A percentile compares a stretch with the other conserved stretches of the same genome.
phyloP scores from a whole-genome alignment of 768 basidiomycete species.

The Neoboletus magnificus region DNA sequence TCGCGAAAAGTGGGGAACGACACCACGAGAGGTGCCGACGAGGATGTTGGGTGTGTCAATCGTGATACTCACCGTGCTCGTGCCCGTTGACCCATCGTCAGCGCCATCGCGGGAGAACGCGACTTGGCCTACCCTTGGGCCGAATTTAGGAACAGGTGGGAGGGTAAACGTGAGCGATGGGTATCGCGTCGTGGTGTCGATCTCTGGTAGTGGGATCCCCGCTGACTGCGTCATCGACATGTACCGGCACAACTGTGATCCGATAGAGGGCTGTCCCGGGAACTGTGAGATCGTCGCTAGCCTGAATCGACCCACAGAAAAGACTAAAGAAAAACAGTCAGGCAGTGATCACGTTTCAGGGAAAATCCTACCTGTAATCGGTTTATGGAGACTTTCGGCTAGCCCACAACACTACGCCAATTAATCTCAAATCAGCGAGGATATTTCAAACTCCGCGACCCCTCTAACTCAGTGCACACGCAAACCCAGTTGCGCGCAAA shows the following conservation, averaged over 20 bases:
- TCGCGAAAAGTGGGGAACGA: constrained; percentile 68
- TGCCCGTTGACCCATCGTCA: neutral
- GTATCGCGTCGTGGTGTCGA: neutral
- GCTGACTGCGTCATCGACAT: constrained; percentile 8
- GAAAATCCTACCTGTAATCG: neutral
- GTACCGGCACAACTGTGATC: neutral
- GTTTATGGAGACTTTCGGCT: neutral
- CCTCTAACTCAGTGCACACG: neutral
- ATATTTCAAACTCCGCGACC: constrained; percentile 16
- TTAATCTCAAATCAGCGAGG: constrained; percentile 11
- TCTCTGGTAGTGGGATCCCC: neutral
- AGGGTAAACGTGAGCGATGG: constrained; percentile 22
- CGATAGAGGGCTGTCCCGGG: neutral
- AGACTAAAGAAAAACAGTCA: neutral
- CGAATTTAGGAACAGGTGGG: constrained; percentile 15
- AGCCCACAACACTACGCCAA: constrained; percentile 1
- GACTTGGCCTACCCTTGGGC: constrained; percentile 26
- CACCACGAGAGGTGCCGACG: constrained; percentile 65
- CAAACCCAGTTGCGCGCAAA: constrained; percentile 3
- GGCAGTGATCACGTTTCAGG: neutral
- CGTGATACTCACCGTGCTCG: constrained; percentile 22
- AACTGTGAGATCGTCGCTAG: neutral
- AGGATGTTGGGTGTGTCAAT: constrained; percentile 63
- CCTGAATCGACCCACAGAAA: neutral
- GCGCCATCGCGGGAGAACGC: constrained; percentile 11